phyloP scores from a whole-genome alignment of 148 eudicot species.

The Persicaria tinctoria region DNA sequence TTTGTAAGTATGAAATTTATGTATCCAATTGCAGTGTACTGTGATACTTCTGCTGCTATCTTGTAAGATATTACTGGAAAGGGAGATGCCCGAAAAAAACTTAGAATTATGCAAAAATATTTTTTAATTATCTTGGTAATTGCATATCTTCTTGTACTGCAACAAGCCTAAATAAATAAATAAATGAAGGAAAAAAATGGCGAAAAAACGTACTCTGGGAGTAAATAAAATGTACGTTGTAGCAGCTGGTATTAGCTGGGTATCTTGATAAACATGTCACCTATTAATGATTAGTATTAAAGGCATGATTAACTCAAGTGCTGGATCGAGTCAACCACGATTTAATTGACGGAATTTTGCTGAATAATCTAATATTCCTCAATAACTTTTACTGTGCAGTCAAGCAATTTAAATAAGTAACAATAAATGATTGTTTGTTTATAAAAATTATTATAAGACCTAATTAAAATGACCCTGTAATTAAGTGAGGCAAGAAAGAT shows the following conservation, averaged over 20 bases:
- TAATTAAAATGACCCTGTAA: not conserved
- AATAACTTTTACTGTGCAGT: conserved; percentile 1
- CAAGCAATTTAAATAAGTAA: not conserved
- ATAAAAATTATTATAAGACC: not conserved
- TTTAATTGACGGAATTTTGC: not conserved
- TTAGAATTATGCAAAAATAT: not conserved
- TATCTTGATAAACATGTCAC: not conserved
- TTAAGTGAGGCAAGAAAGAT: conserved; percentile 6
- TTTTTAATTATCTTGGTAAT: too few relatives aligned
- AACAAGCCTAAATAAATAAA: too few relatives aligned
- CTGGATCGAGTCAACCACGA: conserved; percentile 4
- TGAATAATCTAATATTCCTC: not conserved
- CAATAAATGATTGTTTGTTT: not conserved
- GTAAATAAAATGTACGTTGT: conserved; percentile 18
- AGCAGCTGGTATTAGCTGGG: conserved; percentile 32
- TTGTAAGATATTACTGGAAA: not conserved
- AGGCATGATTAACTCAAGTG: conserved; percentile 9
- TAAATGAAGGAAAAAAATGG: too few relatives aligned
- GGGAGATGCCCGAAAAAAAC: not conserved
- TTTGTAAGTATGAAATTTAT: not conserved
- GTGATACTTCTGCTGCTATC: not conserved
- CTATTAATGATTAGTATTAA: conserved; percentile 10
- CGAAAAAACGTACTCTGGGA: not conserved
- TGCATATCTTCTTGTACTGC: too few relatives aligned
- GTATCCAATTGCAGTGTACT: conserved; percentile 8